Percentiles rank a stretch among this genome's conserved stretches.
Evolutionary conservation across 305 asterid genomes (phyloP).

Genomic region (Solanum aculeatissimum): DNA sequence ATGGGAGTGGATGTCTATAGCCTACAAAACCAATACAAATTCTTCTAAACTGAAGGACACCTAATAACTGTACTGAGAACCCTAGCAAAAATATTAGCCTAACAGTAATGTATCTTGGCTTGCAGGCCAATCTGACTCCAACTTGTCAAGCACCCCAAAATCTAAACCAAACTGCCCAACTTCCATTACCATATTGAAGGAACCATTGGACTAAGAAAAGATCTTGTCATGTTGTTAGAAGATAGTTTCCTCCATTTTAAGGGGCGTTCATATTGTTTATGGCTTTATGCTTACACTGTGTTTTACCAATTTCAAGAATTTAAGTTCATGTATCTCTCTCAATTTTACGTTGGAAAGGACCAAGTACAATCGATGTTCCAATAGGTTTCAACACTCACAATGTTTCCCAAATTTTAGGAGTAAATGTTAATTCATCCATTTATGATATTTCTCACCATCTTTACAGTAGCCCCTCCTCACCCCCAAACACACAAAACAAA

Average conservation of each 20-base stretch:
- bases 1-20: background rate
- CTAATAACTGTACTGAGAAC: background rate
- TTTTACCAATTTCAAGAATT: background rate
- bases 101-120: background rate
- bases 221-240: background rate
- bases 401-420: background rate
- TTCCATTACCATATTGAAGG: background rate
- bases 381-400: background rate
- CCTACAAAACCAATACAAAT: background rate
- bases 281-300: background rate
- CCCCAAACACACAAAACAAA: background rate
- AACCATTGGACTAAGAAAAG: background rate
- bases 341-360: background rate
- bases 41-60: background rate
- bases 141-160: background rate
- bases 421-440: background rate
- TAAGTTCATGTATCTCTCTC: background rate
- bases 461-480: background rate
- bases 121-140: background rate
- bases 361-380: background rate
- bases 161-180: background rate
- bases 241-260: background rate
- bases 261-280: background rate
- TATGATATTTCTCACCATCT: background rate
- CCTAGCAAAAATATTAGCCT: background rate